These are phyloP conservation scores for Fonsecaea monophora DNA, from an alignment of 2,329 filamentous ascomycete genomes.

Conservation along the genomic window DNA sequence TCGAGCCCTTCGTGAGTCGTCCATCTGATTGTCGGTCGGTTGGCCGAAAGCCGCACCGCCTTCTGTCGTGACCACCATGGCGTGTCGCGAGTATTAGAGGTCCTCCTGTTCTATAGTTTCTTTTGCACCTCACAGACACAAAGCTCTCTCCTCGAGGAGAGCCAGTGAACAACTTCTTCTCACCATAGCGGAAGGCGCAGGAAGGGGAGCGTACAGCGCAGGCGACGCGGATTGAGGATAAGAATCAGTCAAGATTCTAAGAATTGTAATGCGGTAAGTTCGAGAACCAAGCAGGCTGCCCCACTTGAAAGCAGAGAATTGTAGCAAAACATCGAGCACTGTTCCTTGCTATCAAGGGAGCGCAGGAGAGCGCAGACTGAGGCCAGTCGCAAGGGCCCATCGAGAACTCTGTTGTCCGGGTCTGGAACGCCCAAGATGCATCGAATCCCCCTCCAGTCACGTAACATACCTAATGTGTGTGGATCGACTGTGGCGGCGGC, in stretches of 20 bases:
- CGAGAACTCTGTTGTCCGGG: conserved; percentile 1
- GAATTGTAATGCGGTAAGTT: background rate
- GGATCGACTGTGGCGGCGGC: background rate
- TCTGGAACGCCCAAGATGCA: conserved; percentile 19
- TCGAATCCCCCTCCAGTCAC: conserved; percentile 4
- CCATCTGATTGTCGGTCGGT: conserved; percentile 6
- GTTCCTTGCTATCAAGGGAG: background rate
- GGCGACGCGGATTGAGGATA: background rate
- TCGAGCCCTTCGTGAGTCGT: conserved; percentile 44
- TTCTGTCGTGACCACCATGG: conserved; percentile 11
- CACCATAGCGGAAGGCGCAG: conserved; percentile 5
- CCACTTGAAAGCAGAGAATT: background rate
- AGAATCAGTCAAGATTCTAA: background rate
- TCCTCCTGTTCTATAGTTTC: background rate
- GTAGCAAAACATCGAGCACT: background rate
- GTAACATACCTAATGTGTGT: background rate
- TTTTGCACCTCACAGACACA: background rate
- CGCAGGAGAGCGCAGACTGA: background rate
- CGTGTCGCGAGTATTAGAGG: background rate
- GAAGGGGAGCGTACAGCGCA: background rate
- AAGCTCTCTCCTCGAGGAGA: background rate
- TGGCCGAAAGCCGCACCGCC: background rate
- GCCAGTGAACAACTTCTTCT: background rate
- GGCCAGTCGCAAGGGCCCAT: background rate
- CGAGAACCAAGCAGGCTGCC: conserved; percentile 1